Percentiles rank a stretch among this genome's conserved stretches.
These are phyloP conservation scores for Suillus fuscotomentosus DNA, from an alignment of 768 basidiomycete species.

Conservation along the genomic window DNA sequence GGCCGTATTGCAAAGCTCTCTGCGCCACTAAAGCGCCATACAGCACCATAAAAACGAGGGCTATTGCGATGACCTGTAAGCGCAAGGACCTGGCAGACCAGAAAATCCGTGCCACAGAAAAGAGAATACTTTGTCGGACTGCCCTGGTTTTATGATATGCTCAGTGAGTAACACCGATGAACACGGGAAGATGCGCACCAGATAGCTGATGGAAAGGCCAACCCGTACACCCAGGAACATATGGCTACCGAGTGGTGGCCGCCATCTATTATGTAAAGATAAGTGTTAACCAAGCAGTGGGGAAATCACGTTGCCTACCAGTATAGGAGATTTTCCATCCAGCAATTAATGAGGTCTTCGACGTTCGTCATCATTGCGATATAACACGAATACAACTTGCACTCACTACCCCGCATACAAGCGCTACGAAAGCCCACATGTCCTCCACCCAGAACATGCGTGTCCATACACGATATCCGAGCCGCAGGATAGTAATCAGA, in stretches of 20 bases:
- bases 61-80: conserved; percentile 6
- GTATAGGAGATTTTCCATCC: conserved; percentile 7
- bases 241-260: not conserved
- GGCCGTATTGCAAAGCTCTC: conserved; percentile 8
- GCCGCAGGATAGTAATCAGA: conserved; percentile 13
- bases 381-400: not conserved
- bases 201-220: conserved; percentile 11
- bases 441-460: conserved; percentile 23
- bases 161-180: not conserved
- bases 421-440: conserved; percentile 15
- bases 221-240: conserved; percentile 13
- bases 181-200: conserved; percentile 13
- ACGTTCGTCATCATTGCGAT: not conserved
- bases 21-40: conserved; percentile 4
- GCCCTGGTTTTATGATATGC: conserved; percentile 9
- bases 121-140: conserved; percentile 19
- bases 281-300: not conserved
- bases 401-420: conserved; percentile 11
- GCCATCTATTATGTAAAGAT: not conserved
- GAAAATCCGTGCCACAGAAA: conserved; percentile 19
- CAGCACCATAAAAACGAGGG: conserved; percentile 8
- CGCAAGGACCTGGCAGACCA: conserved; percentile 10
- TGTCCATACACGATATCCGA: conserved; percentile 19
- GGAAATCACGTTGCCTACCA: conserved; percentile 4
- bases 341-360: not conserved